Conservation (phyloP, 2,329 filamentous ascomycete genomes). For the Ophiostoma himal-ulmi region DNA sequence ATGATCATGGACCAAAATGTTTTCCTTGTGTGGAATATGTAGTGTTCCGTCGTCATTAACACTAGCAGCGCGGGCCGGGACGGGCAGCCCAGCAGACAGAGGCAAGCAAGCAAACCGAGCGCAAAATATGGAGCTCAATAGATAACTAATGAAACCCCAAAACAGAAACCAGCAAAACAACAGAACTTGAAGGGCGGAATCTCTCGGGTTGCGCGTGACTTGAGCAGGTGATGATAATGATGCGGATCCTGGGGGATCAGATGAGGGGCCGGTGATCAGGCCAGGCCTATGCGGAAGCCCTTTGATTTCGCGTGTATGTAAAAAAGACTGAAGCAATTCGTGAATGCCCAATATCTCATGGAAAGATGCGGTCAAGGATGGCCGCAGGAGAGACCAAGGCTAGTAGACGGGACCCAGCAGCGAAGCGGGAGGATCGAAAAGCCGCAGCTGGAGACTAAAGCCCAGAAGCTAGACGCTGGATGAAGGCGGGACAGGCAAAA, state of each 20-base stretch:
- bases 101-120: neutral
- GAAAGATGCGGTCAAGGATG: constrained; percentile 12
- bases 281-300: neutral
- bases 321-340: neutral
- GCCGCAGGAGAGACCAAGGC: neutral
- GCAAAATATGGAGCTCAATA: neutral
- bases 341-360: neutral
- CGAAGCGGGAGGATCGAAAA: neutral
- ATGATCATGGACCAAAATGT: neutral
- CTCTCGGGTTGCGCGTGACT: neutral
- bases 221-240: neutral
- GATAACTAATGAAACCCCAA: neutral
- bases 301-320: neutral
- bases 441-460: neutral
- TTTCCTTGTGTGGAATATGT: neutral
- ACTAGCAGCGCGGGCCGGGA: constrained; percentile 11
- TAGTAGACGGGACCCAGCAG: neutral
- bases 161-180: neutral
- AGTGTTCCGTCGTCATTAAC: neutral
- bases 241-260: constrained; percentile 7
- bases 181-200: neutral
- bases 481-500: neutral
- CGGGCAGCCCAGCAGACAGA: neutral
- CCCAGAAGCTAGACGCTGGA: neutral
- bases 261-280: neutral